These are phyloP conservation scores for Rhodamnia argentea DNA, from an alignment of 345 rosid species.

Conservation along the genomic window DNA sequence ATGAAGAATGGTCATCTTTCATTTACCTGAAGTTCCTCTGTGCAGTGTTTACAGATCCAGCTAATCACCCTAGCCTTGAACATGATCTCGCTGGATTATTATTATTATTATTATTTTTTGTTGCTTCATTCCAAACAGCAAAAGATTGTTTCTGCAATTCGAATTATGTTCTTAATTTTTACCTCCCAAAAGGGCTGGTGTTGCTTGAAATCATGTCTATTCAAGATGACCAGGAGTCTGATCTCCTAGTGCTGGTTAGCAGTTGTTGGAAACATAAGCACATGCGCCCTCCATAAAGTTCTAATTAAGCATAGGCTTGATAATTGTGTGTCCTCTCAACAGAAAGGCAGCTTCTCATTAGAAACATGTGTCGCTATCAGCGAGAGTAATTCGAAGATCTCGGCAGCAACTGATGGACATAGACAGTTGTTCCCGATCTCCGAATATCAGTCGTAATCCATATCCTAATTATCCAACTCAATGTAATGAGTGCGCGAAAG, in stretches of 20 bases:
- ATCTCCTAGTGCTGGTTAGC: neutral
- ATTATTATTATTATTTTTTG: neutral
- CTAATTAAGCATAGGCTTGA: neutral
- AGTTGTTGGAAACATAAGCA: conserved; percentile 10
- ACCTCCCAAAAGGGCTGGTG: neutral
- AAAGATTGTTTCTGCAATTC: neutral
- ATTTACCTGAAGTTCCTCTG: neutral
- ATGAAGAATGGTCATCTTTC: neutral
- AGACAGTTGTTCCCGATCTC: neutral
- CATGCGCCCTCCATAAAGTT: neutral
- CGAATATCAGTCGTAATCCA: neutral
- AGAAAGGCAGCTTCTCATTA: neutral
- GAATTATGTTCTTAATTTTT: neutral
- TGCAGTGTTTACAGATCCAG: neutral
- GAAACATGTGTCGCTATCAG: neutral
- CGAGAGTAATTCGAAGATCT: neutral
- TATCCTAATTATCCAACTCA: neutral
- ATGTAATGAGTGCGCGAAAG: neutral
- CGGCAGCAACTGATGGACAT: neutral
- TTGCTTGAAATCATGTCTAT: neutral
- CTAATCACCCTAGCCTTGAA: neutral
- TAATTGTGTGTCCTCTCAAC: neutral
- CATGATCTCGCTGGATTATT: neutral
- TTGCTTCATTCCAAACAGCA: neutral
- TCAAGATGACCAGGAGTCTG: neutral